These are phyloP conservation scores for Annulohypoxylon bovei DNA, from an alignment of 495 filamentous ascomycete genomes.

Conservation along the genomic window DNA sequence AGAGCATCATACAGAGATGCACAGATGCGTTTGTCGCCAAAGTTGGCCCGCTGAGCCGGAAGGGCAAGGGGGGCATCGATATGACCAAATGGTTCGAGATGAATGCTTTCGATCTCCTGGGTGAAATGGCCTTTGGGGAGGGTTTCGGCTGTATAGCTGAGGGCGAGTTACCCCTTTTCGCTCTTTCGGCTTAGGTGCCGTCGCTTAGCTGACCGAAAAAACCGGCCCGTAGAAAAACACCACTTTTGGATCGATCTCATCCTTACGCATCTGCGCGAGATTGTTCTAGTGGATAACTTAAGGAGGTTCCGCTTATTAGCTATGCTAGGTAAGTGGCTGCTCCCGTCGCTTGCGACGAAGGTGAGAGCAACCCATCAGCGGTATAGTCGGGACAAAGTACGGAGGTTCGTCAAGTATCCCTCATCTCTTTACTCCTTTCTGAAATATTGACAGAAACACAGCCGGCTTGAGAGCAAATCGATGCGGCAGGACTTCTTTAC, in stretches of 20 bases:
- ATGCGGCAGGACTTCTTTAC: slow-evolving; percentile 22
- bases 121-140: slow-evolving; percentile 52
- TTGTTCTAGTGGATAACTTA: slow-evolving; percentile 30
- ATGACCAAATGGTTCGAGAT: slow-evolving; percentile 40
- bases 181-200: neutral
- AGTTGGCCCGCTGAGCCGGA: slow-evolving; percentile 26
- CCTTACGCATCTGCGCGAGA: neutral
- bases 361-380: neutral
- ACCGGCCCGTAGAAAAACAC: slow-evolving; percentile 3
- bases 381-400: slow-evolving; percentile 7
- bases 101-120: slow-evolving; percentile 44
- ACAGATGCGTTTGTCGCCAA: slow-evolving; percentile 49
- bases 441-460: neutral
- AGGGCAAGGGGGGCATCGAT: slow-evolving; percentile 10
- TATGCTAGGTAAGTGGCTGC: neutral
- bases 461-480: slow-evolving; percentile 6
- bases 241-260: slow-evolving; percentile 13
- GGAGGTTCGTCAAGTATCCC: neutral
- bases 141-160: slow-evolving; percentile 28
- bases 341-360: neutral
- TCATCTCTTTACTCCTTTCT: neutral
- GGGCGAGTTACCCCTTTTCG: neutral
- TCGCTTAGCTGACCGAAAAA: slow-evolving; percentile 10
- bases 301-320: slow-evolving; percentile 6
- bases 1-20: slow-evolving; percentile 52